Evolutionary conservation across 2,329 filamentous ascomycete species (phyloP).

Genomic region (Westerdykella sp.): DNA sequence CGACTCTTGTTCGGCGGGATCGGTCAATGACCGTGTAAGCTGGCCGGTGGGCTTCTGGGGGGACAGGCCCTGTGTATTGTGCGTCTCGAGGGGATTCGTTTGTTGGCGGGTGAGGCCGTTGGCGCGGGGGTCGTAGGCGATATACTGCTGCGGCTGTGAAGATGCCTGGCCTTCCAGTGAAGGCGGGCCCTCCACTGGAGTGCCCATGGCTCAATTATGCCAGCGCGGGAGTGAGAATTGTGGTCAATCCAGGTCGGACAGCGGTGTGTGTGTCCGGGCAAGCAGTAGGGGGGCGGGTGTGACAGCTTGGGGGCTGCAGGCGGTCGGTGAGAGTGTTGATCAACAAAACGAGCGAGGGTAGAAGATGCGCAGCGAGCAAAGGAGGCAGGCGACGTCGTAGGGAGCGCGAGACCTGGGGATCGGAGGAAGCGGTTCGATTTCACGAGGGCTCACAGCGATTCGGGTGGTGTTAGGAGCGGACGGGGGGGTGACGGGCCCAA

Average conservation of each 20-base stretch:
- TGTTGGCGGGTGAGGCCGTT: conserved; percentile 27
- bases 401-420: too few relatives aligned
- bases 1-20: conserved; percentile 19
- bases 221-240: conserved; percentile 13
- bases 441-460: not conserved
- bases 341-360: not conserved
- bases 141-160: conserved; percentile 13
- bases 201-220: conserved; percentile 26
- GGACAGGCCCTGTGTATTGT: conserved; percentile 17
- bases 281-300: not conserved
- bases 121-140: conserved; percentile 26
- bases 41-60: conserved; percentile 18
- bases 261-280: not conserved
- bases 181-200: conserved; percentile 32
- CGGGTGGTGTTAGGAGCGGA: not conserved
- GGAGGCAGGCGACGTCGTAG: too few relatives aligned
- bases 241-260: not conserved
- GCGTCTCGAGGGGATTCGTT: conserved; percentile 24
- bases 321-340: conserved; percentile 3
- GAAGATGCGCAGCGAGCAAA: too few relatives aligned
- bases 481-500: not conserved
- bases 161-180: conserved; percentile 27
- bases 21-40: conserved; percentile 23
- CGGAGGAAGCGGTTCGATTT: too few relatives aligned
- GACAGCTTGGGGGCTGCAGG: conserved; percentile 7